Base-by-base conservation (phyloP, 192 early-diverging fungal genomes). In the Podila verticillata region DNA sequence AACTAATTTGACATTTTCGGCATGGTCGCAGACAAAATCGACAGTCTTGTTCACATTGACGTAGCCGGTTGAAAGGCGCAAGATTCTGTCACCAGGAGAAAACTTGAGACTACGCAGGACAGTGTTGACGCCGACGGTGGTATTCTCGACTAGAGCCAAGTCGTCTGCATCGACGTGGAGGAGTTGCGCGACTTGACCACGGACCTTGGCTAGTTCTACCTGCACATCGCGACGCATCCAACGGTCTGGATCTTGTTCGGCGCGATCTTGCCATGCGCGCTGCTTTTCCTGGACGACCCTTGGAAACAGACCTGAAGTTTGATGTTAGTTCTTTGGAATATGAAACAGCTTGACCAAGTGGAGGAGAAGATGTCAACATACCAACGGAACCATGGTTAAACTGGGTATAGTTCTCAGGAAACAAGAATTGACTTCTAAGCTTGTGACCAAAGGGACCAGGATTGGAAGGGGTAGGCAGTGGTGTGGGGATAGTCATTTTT, bases 381-480 rank as follows among this genome's bases (percentile, higher is more conserved):
- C 91, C 91, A 54, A 84, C 91, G 12, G 91, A 88, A 2, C 91
- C 91, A 72, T 93, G 87, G 68, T 93, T 93, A 47, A 88, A 79
- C n/a, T 89, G 83, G 22, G 81, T 82, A 44, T 82, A 87, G n/a
- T 65, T 81, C 30, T 82, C 66, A n/a, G 84, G 87, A 13, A 91
- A 72, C 47, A 85, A 72, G 54, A 91, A 91, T 48, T 89, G 71
- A 44, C 65, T 49, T 7, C 86, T 85, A 8, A 83, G 62, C 39
- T 75, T 63, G 70, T 74, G 82, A 19, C 88, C 88, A 61, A 89
- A 86, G n/a, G 77, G 70, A 20, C 77, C 77, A 29, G 77, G 77
- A 20, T 72, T 44, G 5, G 44, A 10, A 24, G 77, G 65, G 0
- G 77, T 63, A 1, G 77, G 70, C 47, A 80, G 47, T 13, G 39